phyloP scores from a whole-genome alignment of 768 basidiomycete species.

The Mycena alexandri region DNA sequence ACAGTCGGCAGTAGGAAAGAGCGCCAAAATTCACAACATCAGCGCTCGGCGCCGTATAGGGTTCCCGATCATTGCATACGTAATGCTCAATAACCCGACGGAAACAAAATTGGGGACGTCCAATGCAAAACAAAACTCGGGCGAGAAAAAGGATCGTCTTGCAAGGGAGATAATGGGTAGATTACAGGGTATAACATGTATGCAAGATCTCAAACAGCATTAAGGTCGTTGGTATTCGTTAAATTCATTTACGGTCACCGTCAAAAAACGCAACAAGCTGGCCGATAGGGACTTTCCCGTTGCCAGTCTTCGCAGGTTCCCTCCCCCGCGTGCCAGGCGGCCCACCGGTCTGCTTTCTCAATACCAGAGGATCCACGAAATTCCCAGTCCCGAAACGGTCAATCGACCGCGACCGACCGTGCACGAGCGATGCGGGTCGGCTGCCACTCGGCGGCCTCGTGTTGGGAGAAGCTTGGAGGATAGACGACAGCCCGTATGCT shows the following conservation, averaged over 20 bases:
- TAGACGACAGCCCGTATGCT: conserved; percentile 62
- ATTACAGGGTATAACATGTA: conserved; percentile 23
- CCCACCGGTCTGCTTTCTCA: conserved; percentile 74
- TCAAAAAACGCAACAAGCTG: conserved; percentile 91
- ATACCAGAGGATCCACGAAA: conserved; percentile 84
- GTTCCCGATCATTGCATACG: too few relatives aligned
- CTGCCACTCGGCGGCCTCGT: conserved; percentile 54
- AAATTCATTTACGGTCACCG: conserved; percentile 54
- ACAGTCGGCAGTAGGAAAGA: background rate
- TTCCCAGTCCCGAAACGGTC: conserved; percentile 59
- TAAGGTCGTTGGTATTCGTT: conserved; percentile 20
- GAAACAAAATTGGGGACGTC: too few relatives aligned
- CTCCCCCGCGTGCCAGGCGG: conserved; percentile 37
- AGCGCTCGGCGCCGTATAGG: too few relatives aligned
- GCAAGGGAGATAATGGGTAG: background rate
- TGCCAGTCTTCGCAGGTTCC: conserved; percentile 59
- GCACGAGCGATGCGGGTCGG: conserved; percentile 35
- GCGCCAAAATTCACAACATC: conserved; percentile 4
- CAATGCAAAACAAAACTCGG: too few relatives aligned
- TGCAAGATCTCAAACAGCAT: conserved; percentile 29
- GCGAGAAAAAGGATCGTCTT: too few relatives aligned
- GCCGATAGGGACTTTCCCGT: conserved; percentile 78
- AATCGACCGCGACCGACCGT: conserved; percentile 54
- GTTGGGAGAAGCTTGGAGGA: conserved; percentile 42
- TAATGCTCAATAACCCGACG: too few relatives aligned